Conservation (phyloP, 2,329 filamentous ascomycete species). For the Aspergillus sp. region DNA sequence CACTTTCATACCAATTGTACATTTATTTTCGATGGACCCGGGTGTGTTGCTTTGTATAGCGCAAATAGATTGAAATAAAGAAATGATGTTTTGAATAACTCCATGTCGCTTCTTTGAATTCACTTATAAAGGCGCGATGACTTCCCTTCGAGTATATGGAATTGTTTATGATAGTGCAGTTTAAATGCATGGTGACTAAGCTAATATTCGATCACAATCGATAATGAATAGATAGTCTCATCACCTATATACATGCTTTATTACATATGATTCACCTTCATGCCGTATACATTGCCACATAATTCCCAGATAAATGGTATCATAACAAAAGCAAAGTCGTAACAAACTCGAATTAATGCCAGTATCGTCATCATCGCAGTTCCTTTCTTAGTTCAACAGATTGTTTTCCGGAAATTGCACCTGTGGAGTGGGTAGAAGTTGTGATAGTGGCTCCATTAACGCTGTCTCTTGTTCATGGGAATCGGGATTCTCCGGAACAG, state of each 20-base stretch:
- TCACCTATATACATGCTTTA: background rate
- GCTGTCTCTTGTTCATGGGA: constrained; percentile 4
- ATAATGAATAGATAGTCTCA: background rate
- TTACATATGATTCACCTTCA: no score
- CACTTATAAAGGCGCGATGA: no score
- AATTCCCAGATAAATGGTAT: background rate
- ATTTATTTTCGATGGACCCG: constrained; percentile 2
- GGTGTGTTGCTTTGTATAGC: constrained; percentile 7
- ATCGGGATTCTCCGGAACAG: constrained; percentile 3
- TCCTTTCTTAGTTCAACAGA: background rate
- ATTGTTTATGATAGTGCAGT: no score
- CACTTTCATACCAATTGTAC: constrained; percentile 5
- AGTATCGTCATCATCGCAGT: background rate
- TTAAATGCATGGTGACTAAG: no score
- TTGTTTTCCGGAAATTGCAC: constrained; percentile 4
- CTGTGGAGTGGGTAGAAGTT: constrained; percentile 12
- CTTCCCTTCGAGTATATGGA: no score
- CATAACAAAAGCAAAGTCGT: background rate
- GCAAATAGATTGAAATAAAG: background rate
- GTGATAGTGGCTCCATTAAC: constrained; percentile 3
- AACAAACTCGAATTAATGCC: background rate
- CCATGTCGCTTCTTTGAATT: no score
- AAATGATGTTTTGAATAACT: background rate
- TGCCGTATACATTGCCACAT: background rate
- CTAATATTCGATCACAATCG: no score